Percentiles rank a stretch among this genome's conserved stretches.
Conservation (phyloP, 1,284 basidiomycete genomes). For the Anthracocystis walkeri region DNA sequence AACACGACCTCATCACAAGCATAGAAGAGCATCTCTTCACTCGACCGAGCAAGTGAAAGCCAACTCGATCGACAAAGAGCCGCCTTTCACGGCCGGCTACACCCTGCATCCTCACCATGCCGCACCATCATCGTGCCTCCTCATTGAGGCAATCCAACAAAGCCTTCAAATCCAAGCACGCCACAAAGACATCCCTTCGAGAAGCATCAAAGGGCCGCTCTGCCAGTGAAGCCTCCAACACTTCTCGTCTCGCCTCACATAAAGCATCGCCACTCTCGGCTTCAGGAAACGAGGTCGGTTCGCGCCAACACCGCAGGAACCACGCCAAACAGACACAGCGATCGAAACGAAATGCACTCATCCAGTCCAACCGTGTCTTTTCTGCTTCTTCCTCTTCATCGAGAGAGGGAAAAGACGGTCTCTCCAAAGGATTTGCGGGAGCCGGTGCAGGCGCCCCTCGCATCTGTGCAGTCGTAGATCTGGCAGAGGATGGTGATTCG, state of each 20-base stretch:
- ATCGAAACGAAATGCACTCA: slow-evolving; percentile 61
- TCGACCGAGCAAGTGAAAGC: neutral
- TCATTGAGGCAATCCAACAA: slow-evolving; percentile 66
- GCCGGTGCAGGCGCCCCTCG: slow-evolving; percentile 78
- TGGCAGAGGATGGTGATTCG: slow-evolving; percentile 78
- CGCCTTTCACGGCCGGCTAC: neutral
- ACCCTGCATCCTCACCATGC: slow-evolving; percentile 15
- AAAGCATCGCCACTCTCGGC: slow-evolving; percentile 56
- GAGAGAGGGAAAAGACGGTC: slow-evolving; percentile 41
- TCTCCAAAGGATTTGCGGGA: slow-evolving; percentile 73
- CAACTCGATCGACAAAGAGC: neutral
- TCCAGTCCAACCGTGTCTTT: slow-evolving; percentile 63
- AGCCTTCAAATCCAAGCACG: slow-evolving; percentile 66
- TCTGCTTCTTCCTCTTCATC: slow-evolving; percentile 18
- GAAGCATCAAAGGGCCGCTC: slow-evolving; percentile 59
- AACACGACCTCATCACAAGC: neutral
- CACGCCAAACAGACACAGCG: slow-evolving; percentile 62
- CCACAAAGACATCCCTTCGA: slow-evolving; percentile 62
- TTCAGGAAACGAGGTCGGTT: slow-evolving; percentile 55
- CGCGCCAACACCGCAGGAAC: slow-evolving; percentile 60
- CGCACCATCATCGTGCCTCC: slow-evolving; percentile 61
- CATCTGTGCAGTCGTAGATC: slow-evolving; percentile 82
- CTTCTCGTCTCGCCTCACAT: slow-evolving; percentile 43
- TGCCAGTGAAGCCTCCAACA: slow-evolving; percentile 27
- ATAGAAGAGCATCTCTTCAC: neutral